Evolutionary conservation across 2,329 filamentous ascomycete genomes (phyloP).

Genomic region (Diaporthe ampelina): DNA sequence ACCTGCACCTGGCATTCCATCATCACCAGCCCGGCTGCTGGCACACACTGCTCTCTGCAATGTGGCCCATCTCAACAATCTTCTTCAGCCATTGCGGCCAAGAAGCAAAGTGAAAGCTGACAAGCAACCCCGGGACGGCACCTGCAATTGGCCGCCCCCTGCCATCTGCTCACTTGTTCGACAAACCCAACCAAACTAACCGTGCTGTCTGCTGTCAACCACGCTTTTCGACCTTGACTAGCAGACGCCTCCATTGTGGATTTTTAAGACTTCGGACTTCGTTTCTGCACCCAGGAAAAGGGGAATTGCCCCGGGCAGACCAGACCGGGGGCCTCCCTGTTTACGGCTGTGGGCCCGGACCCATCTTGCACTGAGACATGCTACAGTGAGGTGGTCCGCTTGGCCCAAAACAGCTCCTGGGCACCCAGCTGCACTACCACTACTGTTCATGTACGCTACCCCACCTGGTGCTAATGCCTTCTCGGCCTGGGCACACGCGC

Average conservation of each 20-base stretch:
- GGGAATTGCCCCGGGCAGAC: slow-evolving; percentile 22
- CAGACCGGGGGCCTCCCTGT: slow-evolving; percentile 27
- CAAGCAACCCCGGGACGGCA: not conserved
- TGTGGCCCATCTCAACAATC: not conserved
- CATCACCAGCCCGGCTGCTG: slow-evolving; percentile 1
- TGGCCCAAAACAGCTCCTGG: slow-evolving; percentile 27
- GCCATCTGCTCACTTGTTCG: not conserved
- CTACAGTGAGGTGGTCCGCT: slow-evolving; percentile 24
- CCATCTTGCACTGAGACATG: slow-evolving; percentile 26
- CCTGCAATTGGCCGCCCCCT: not conserved
- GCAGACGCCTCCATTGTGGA: slow-evolving; percentile 26
- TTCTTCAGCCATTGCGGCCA: not conserved
- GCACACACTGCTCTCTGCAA: no score
- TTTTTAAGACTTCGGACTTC: slow-evolving; percentile 12
- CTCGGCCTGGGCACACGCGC: slow-evolving; percentile 13
- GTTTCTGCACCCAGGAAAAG: slow-evolving; percentile 28
- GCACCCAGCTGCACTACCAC: not conserved
- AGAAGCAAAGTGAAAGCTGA: not conserved
- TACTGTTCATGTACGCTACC: not conserved
- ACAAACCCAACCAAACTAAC: not conserved
- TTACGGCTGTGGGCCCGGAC: slow-evolving; percentile 24
- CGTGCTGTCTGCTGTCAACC: not conserved
- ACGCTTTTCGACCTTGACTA: slow-evolving; percentile 21
- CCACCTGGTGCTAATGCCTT: slow-evolving; percentile 10
- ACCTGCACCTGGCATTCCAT: not conserved